Percentiles rank a stretch among this genome's conserved stretches.
These are phyloP conservation scores for Aspergillus asperescens DNA, from an alignment of 495 filamentous ascomycete species.

Conservation along the genomic window DNA sequence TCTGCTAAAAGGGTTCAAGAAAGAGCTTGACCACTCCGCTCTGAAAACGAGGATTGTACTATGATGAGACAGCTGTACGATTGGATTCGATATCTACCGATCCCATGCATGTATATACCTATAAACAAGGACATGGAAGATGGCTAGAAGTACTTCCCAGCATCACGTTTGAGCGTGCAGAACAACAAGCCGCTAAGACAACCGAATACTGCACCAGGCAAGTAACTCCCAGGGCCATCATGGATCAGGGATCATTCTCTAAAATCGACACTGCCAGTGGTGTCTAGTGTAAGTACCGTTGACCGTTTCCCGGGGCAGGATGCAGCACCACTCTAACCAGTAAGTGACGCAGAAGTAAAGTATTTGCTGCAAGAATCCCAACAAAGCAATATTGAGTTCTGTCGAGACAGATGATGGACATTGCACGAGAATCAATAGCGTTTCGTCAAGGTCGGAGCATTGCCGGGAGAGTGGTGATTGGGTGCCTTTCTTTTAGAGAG, in stretches of 20 bases:
- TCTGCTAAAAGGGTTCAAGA: neutral
- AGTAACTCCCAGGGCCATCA: neutral
- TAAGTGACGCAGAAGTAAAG: neutral
- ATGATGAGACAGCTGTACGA: constrained; percentile 7
- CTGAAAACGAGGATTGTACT: constrained; percentile 13
- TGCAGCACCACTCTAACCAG: neutral
- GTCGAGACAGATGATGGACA: neutral
- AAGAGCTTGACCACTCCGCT: constrained; percentile 20
- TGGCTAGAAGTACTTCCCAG: neutral
- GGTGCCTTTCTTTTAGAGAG: constrained; percentile 1
- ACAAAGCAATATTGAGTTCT: neutral
- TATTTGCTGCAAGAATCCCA: constrained; percentile 6
- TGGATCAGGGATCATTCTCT: too few relatives aligned
- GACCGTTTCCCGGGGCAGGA: too few relatives aligned
- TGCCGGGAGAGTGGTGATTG: constrained; percentile 2
- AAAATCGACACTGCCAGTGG: too few relatives aligned
- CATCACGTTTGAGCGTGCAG: neutral
- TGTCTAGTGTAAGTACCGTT: too few relatives aligned
- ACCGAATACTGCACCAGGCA: constrained; percentile 1
- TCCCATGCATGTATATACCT: constrained; percentile 18
- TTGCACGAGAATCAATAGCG: neutral
- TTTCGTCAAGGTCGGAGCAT: constrained; percentile 3
- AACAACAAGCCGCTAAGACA: neutral
- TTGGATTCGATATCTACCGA: constrained; percentile 6
- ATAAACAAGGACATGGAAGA: neutral